Percentiles rank a stretch among this genome's conserved stretches.
These are phyloP conservation scores for Neonectria hederae DNA, from an alignment of 2,329 filamentous ascomycete genomes.

Conservation along the genomic window DNA sequence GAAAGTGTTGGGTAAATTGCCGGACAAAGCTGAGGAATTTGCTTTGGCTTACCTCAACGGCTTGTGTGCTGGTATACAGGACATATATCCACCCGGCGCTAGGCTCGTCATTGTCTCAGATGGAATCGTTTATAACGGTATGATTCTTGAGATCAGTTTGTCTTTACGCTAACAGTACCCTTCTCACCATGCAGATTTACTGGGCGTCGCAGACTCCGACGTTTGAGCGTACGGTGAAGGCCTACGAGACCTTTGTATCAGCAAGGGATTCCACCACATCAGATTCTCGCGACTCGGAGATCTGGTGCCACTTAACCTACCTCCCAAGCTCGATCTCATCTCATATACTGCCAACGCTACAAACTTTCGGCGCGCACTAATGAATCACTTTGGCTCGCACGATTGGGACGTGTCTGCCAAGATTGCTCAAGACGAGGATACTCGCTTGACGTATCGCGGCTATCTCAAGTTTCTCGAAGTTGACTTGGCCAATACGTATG, in stretches of 20 bases:
- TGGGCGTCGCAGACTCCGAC: constrained; percentile 60
- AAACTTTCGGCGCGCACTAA: constrained; percentile 58
- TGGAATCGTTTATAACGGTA: constrained; percentile 66
- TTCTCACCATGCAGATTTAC: constrained; percentile 51
- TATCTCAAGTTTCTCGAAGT: constrained; percentile 64
- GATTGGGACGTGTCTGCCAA: constrained; percentile 52
- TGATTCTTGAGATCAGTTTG: constrained; percentile 9
- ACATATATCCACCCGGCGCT: constrained; percentile 59
- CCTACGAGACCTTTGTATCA: constrained; percentile 51
- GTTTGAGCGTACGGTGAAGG: constrained; percentile 63
- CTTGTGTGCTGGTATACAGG: constrained; percentile 57
- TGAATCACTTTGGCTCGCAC: constrained; percentile 55
- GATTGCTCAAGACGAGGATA: constrained; percentile 58
- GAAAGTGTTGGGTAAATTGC: constrained; percentile 52
- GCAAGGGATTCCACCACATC: constrained; percentile 56
- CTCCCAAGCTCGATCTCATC: constrained; percentile 57
- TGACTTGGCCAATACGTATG: constrained; percentile 58
- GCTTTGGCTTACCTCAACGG: constrained; percentile 60
- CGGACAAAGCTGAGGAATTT: constrained; percentile 65
- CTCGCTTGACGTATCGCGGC: constrained; percentile 61
- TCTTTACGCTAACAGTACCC: accelerated
- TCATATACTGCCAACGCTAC: constrained; percentile 61
- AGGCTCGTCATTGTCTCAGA: constrained; percentile 63
- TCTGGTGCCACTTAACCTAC: constrained; percentile 54
- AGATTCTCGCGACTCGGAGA: constrained; percentile 60